These are phyloP conservation scores for Talaromyces sp. DNA, from an alignment of 2,329 filamentous ascomycete genomes.

Conservation along the genomic window DNA sequence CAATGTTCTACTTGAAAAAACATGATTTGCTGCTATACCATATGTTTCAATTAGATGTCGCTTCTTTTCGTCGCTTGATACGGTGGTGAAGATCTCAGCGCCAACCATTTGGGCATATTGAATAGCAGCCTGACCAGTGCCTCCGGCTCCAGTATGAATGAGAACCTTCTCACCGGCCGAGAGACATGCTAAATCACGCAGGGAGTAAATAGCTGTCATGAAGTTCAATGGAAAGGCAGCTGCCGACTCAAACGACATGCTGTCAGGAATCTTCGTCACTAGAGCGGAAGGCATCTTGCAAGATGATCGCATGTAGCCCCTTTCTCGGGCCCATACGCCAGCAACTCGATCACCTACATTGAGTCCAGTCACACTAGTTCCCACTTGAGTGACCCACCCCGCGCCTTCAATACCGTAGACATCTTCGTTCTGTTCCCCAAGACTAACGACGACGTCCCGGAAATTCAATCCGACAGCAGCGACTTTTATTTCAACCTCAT, in stretches of 20 bases:
- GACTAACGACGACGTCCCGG: constrained; percentile 5
- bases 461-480: constrained; percentile 14
- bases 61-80: too few species aligned
- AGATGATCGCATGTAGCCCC: constrained; percentile 32
- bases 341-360: constrained; percentile 36
- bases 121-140: too few species aligned
- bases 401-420: not conserved
- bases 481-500: constrained; percentile 8
- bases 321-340: constrained; percentile 23
- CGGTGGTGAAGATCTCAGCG: too few species aligned
- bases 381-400: not conserved
- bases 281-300: constrained; percentile 33
- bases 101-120: too few species aligned
- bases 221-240: not conserved
- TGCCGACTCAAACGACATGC: not conserved
- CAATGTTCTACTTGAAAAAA: too few species aligned
- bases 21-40: too few species aligned
- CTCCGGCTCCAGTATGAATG: too few species aligned
- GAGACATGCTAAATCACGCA: not conserved
- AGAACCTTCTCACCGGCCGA: too few species aligned
- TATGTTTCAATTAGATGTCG: too few species aligned
- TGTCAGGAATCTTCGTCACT: not conserved
- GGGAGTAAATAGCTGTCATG: not conserved
- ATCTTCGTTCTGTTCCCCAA: not conserved
- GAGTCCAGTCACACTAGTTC: constrained; percentile 1